Percentiles rank a stretch among this genome's conserved stretches.
phyloP scores from a whole-genome alignment of 176 grass and related monocot genomes.

The Thalia dealbata region DNA sequence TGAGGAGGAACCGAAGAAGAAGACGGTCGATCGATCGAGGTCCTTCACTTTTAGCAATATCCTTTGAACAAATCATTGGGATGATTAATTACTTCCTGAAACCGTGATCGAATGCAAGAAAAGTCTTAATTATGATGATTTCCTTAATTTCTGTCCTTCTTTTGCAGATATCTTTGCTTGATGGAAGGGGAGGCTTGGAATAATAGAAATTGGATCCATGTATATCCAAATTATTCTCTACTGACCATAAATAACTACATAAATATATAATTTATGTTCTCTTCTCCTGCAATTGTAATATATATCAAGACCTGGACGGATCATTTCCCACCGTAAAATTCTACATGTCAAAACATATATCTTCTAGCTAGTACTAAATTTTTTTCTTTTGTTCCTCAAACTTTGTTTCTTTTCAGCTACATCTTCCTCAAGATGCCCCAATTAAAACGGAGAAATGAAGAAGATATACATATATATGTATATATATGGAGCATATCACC shows the following conservation, averaged over 20 bases:
- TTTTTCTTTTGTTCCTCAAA: background rate
- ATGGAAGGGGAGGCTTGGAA: background rate
- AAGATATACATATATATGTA: too few species aligned
- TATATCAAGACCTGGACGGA: background rate
- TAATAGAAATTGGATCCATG: background rate
- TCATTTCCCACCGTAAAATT: background rate
- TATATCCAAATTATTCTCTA: background rate
- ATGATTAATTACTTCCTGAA: too few species aligned
- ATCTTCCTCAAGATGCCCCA: background rate
- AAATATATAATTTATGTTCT: too few species aligned
- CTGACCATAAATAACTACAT: too few species aligned
- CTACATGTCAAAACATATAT: background rate
- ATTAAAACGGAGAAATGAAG: too few species aligned
- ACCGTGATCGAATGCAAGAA: background rate
- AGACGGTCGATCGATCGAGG: background rate
- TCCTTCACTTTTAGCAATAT: background rate
- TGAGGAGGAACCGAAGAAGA: conserved; percentile 22
- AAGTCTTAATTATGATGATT: background rate
- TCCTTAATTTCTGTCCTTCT: background rate
- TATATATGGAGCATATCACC: too few species aligned
- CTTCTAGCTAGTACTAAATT: background rate
- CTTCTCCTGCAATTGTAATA: background rate
- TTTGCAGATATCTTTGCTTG: background rate
- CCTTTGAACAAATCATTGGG: background rate
- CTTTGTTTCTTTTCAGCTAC: background rate